Evolutionary conservation across 2,329 filamentous ascomycete genomes (phyloP).

Genomic region (Aspergillus spinulosporus): DNA sequence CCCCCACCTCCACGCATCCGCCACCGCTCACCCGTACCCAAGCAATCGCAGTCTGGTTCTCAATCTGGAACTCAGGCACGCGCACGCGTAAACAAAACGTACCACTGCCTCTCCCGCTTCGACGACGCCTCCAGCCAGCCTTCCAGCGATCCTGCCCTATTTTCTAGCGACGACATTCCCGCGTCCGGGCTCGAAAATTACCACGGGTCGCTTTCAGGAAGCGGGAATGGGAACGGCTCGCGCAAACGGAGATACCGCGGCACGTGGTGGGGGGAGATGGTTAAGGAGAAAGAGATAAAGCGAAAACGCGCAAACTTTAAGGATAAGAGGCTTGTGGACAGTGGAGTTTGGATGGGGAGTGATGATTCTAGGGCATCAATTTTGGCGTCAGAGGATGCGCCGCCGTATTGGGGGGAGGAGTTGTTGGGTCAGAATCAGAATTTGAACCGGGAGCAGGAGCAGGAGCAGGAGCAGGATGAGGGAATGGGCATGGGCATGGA

Average conservation of each 20-base stretch:
- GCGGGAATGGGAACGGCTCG: slow-evolving; percentile 6
- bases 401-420: slow-evolving; percentile 40
- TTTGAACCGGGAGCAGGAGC: slow-evolving; percentile 10
- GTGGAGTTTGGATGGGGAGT: slow-evolving; percentile 51
- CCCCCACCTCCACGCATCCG: slow-evolving; percentile 40
- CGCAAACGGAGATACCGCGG: slow-evolving; percentile 46
- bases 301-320: slow-evolving; percentile 45
- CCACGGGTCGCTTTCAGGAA: slow-evolving; percentile 20
- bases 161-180: slow-evolving; percentile 50
- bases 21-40: slow-evolving; percentile 29
- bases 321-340: slow-evolving; percentile 47
- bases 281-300: slow-evolving; percentile 37
- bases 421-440: slow-evolving; percentile 31
- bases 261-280: slow-evolving; percentile 48
- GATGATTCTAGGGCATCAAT: slow-evolving; percentile 36
- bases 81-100: slow-evolving; percentile 20
- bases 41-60: slow-evolving; percentile 11
- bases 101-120: slow-evolving; percentile 30
- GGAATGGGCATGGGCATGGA: not conserved
- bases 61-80: not conserved
- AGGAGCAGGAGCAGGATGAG: not conserved
- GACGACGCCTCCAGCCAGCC: slow-evolving; percentile 41
- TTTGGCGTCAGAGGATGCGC: slow-evolving; percentile 38
- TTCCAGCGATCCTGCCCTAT: slow-evolving; percentile 48
- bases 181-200: slow-evolving; percentile 49